Percentiles rank a stretch among this genome's conserved stretches.
Conservation (phyloP, 495 filamentous ascomycete species). For the Penicillium pulvis region DNA sequence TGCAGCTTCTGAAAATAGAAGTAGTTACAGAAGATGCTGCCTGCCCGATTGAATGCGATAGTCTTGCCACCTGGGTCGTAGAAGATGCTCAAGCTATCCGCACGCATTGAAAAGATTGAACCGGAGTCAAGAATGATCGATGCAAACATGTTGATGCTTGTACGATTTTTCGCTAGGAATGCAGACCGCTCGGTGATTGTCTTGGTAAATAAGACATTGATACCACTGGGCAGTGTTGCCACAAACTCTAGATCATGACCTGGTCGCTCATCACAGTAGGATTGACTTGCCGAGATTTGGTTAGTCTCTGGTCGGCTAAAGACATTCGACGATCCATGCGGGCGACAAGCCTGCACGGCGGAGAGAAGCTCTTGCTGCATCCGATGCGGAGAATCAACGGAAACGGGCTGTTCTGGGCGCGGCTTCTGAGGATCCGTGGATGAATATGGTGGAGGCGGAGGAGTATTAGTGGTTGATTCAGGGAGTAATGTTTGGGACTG, state of each 20-base stretch:
- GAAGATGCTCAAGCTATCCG: constrained; percentile 75
- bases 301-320: constrained; percentile 71
- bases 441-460: constrained; percentile 48
- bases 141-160: constrained; percentile 69
- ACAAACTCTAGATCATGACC: constrained; percentile 78
- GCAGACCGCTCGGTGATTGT: constrained; percentile 47
- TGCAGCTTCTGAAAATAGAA: constrained; percentile 85
- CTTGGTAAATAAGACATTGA: constrained; percentile 72
- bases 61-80: constrained; percentile 76
- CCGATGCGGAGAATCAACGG: constrained; percentile 50
- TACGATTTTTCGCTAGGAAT: constrained; percentile 65
- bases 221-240: constrained; percentile 67
- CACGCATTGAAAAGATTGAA: constrained; percentile 65
- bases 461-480: constrained; percentile 35
- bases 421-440: constrained; percentile 40
- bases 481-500: constrained; percentile 29
- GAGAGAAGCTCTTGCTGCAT: constrained; percentile 66
- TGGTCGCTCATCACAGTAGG: constrained; percentile 84
- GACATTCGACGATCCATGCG: constrained; percentile 71
- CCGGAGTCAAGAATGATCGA: constrained; percentile 68
- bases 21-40: constrained; percentile 91
- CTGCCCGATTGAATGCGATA: constrained; percentile 89
- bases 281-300: constrained; percentile 77
- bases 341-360: constrained; percentile 78
- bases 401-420: constrained; percentile 40